Evolutionary conservation across 805 yeast genomes (phyloP).

Genomic region (Candida maris): DNA sequence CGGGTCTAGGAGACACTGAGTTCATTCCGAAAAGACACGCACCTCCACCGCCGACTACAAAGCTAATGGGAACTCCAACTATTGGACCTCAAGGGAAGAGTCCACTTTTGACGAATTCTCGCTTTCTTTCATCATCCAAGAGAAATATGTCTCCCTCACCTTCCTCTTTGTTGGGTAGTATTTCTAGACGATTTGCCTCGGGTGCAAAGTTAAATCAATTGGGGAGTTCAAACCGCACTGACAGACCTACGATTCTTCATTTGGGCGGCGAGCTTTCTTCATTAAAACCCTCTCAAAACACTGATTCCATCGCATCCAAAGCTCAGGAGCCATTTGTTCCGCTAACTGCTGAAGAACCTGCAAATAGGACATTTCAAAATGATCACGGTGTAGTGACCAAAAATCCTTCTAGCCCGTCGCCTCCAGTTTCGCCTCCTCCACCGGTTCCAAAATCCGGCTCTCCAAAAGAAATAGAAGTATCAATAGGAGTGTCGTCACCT

Average conservation of each 20-base stretch:
- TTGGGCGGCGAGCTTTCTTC: constrained; percentile 14
- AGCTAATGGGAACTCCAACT: constrained; percentile 3
- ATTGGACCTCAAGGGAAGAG: constrained; percentile 8
- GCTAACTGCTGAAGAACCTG: no score
- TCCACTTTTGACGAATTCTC: constrained; percentile 8
- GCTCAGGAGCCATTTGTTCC: no score
- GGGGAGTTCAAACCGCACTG: constrained; percentile 1
- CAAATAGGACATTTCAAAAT: no score
- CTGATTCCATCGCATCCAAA: no score
- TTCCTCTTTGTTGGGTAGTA: constrained; percentile 26
- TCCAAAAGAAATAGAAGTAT: background rate
- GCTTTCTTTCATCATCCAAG: constrained; percentile 10
- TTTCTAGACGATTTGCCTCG: constrained; percentile 27
- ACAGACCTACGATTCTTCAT: constrained; percentile 15
- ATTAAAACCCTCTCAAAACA: no score
- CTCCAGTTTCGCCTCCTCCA: constrained; percentile 2
- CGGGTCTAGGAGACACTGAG: constrained; percentile 19
- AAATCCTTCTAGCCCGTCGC: no score
- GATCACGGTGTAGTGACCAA: no score
- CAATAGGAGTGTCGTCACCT: no score
- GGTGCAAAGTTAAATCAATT: constrained; percentile 3
- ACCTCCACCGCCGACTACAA: constrained; percentile 32
- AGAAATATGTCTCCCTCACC: constrained; percentile 16
- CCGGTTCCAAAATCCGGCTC: background rate
- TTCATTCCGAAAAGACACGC: constrained; percentile 35